Percentiles rank a stretch among this genome's conserved stretches.
These are phyloP conservation scores for Coemansia sp. DNA, from an alignment of 192 early-diverging fungal genomes.

Conservation along the genomic window DNA sequence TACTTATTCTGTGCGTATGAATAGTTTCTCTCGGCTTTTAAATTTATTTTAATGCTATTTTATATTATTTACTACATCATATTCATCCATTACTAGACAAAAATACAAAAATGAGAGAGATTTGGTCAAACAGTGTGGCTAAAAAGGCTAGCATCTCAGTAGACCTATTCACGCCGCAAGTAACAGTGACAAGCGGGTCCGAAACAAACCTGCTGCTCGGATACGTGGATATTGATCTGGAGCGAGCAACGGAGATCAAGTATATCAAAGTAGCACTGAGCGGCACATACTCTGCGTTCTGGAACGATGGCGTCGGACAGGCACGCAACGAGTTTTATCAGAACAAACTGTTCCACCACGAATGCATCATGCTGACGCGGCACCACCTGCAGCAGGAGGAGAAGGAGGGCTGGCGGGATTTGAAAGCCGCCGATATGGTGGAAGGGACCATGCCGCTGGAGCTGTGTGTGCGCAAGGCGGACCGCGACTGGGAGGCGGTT, in stretches of 20 bases:
- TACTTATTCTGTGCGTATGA: too few species aligned
- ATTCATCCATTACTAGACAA: too few species aligned
- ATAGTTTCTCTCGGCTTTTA: too few species aligned
- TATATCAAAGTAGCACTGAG: conserved; percentile 20
- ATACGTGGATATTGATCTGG: conserved; percentile 14
- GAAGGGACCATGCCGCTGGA: neutral
- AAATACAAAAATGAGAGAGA: conserved; percentile 15
- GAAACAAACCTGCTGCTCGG: conserved; percentile 38
- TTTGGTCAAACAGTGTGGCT: conserved; percentile 15
- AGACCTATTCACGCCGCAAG: conserved; percentile 32
- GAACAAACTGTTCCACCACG: conserved; percentile 33
- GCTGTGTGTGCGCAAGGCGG: neutral
- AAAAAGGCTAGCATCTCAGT: conserved; percentile 23
- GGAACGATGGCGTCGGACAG: conserved; percentile 23
- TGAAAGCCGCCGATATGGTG: too few species aligned
- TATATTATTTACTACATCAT: neutral
- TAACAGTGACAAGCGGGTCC: conserved; percentile 33
- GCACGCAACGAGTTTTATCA: conserved; percentile 29
- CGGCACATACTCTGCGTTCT: conserved; percentile 37
- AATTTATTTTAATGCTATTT: neutral
- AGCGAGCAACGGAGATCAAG: conserved; percentile 24
- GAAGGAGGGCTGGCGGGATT: too few species aligned
- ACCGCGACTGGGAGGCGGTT: conserved; percentile 16
- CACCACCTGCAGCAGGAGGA: conserved; percentile 10
- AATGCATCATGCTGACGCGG: conserved; percentile 13